phyloP scores from a whole-genome alignment of 352 stramenopile genomes.

The Pythium dissotocum region DNA sequence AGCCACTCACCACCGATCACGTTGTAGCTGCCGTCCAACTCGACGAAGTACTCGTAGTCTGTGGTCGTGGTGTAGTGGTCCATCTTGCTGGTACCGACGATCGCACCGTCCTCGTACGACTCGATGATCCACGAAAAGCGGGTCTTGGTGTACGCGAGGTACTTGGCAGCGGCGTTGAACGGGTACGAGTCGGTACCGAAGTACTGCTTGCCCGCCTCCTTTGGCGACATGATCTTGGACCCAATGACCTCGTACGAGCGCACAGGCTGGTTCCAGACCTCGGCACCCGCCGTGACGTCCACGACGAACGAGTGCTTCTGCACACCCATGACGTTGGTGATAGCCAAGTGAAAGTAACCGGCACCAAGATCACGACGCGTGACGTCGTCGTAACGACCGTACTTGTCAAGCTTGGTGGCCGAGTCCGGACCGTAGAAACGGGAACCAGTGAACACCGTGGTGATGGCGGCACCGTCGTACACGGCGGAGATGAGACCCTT shows the following conservation, averaged over 20 bases:
- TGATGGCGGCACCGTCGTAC: conserved; percentile 24
- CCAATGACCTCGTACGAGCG: conserved; percentile 43
- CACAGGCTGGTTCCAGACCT: conserved; percentile 66
- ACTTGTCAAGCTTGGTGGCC: conserved; percentile 31
- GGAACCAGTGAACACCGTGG: conserved; percentile 40
- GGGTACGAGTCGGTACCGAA: conserved; percentile 32
- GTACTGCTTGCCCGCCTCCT: conserved; percentile 23
- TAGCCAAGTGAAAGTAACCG: conserved; percentile 30
- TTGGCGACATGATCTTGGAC: conserved; percentile 33
- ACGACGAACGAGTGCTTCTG: conserved; percentile 38
- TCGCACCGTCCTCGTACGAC: conserved; percentile 41
- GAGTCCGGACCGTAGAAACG: conserved; percentile 33
- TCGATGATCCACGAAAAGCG: conserved; percentile 60
- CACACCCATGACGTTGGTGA: conserved; percentile 44
- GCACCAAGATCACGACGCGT: conserved; percentile 46
- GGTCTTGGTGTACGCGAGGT: conserved; percentile 32
- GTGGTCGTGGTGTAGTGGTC: conserved; percentile 45
- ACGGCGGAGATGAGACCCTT: conserved; percentile 15
- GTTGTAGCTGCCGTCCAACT: conserved; percentile 54
- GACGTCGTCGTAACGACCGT: conserved; percentile 40
- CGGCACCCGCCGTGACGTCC: conserved; percentile 30
- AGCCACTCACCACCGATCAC: conserved; percentile 73
- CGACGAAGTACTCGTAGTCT: conserved; percentile 67
- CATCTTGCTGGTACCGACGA: conserved; percentile 36
- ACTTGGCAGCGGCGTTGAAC: conserved; percentile 30